phyloP scores from a whole-genome alignment of 1,284 basidiomycete species.

The Cutaneotrichosporon spelunceum region DNA sequence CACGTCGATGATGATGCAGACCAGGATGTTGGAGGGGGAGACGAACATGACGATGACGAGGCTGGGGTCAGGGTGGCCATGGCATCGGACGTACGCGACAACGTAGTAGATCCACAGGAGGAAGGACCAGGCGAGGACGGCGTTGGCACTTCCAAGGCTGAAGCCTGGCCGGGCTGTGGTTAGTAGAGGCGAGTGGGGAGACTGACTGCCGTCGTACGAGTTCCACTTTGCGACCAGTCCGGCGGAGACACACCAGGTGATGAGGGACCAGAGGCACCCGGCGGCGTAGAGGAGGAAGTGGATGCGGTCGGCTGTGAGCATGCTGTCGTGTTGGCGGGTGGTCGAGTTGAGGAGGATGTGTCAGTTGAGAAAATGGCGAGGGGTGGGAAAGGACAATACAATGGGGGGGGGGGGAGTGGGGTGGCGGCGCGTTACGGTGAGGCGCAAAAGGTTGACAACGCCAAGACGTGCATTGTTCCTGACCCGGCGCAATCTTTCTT shows the following conservation, averaged over 20 bases:
- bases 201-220: slow-evolving; percentile 7
- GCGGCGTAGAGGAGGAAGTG: slow-evolving; percentile 24
- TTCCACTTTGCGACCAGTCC: slow-evolving; percentile 14
- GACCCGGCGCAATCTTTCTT: no score
- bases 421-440: no score
- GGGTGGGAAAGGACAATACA: no score
- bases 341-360: background rate
- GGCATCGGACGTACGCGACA: slow-evolving; percentile 28
- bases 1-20: slow-evolving; percentile 15
- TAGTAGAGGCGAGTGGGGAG: background rate
- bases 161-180: background rate
- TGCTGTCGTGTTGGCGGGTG: slow-evolving; percentile 2
- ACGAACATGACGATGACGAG: slow-evolving; percentile 17
- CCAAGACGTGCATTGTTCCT: no score
- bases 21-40: slow-evolving; percentile 4
- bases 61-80: slow-evolving; percentile 5
- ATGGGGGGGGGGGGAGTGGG: no score
- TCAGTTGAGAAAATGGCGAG: background rate
- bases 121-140: slow-evolving; percentile 35
- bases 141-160: slow-evolving; percentile 27
- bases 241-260: slow-evolving; percentile 17
- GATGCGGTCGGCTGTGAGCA: slow-evolving; percentile 15
- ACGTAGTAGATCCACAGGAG: slow-evolving; percentile 33
- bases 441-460: no score
- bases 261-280: slow-evolving; percentile 16